Conservation (phyloP, 2,329 filamentous ascomycete species). For the Aspergillaceae sp. region DNA sequence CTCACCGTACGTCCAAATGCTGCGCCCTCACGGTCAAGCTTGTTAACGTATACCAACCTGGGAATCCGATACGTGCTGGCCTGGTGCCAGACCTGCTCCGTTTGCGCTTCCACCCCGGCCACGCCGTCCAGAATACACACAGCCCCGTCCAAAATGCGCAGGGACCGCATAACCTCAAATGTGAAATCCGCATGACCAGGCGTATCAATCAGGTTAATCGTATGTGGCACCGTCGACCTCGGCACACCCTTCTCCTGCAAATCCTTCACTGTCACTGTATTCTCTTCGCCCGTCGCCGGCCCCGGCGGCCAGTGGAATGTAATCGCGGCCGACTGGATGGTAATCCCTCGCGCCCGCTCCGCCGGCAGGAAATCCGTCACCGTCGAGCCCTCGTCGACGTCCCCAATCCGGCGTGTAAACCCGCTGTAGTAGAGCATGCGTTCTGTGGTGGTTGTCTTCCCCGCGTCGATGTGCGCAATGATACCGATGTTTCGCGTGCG, state of each 20-base stretch:
- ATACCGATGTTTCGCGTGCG: slow-evolving; percentile 92
- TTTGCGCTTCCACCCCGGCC: slow-evolving; percentile 91
- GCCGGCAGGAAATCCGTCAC: slow-evolving; percentile 95
- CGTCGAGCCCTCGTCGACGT: slow-evolving; percentile 93
- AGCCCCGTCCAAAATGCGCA: slow-evolving; percentile 79
- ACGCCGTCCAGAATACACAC: slow-evolving; percentile 91
- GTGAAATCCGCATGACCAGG: slow-evolving; percentile 96
- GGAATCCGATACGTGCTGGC: slow-evolving; percentile 80
- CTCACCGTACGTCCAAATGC: slow-evolving; percentile 75
- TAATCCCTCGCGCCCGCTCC: slow-evolving; percentile 86
- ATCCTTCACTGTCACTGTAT: slow-evolving; percentile 10
- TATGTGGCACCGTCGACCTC: slow-evolving; percentile 51
- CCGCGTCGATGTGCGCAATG: slow-evolving; percentile 96
- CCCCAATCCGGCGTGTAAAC: slow-evolving; percentile 77
- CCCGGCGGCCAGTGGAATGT: slow-evolving; percentile 82
- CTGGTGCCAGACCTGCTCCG: slow-evolving; percentile 90
- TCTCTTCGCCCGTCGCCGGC: slow-evolving; percentile 11
- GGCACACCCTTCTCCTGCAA: slow-evolving; percentile 34
- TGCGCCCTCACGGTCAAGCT: slow-evolving; percentile 74
- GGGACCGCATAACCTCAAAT: slow-evolving; percentile 86
- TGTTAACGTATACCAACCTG: slow-evolving; percentile 72
- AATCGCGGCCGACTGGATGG: slow-evolving; percentile 93
- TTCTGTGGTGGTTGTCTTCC: slow-evolving; percentile 97
- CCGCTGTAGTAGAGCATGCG: slow-evolving; percentile 98
- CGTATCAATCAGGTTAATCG: slow-evolving; percentile 88